Evolutionary conservation across 106 monocot genomes (phyloP), one percentile per base, ranked within the genome.

Genomic region (Dendrobium officinale): DNA sequence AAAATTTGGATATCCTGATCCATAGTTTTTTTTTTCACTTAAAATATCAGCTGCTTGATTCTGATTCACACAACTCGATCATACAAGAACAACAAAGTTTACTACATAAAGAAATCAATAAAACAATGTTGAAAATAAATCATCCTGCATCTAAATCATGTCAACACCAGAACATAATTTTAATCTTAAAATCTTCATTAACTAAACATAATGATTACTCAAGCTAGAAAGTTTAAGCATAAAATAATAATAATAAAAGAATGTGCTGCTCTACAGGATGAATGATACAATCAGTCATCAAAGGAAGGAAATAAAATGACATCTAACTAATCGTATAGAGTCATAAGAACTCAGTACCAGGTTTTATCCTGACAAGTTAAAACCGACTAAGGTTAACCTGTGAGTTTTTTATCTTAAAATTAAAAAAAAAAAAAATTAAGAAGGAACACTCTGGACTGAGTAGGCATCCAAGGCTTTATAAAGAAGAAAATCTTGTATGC

Each of bases 251-350:
- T 6, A 70, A 70, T 17, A 70, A 70, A 70, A 70, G 70, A 70
- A 70, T 70, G 70, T 33, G 33, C 37, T 70, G 70, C 70, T 70
- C 70, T 70, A 70, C 70, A 37, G 15, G 27, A 33, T 37, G 70
- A 70, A 37, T 70, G 70, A 2, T 70, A 70, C 70, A 33, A 70
- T 70, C 70, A 70, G 33, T 70, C 37, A 70, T 13, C 31, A 68
- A 33, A 70, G 19, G 24, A 15, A 33, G 31, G 33, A 33, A 0
- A 33, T 2, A 16, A 18, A 5, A 58, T 4, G 15, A 67, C 5
- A 4, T 26, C 2, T 26, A 67, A 27, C 67, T 67, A 67, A 26
- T 29, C 67, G 27, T 67, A 67, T 4, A 24, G 9, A 67, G 67
- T 26, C 67, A 37, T 9, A 70, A 64, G 9, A 64, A 24, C 24